Conservation (phyloP, 441 rosid genomes). For the Populus hybrid region DNA sequence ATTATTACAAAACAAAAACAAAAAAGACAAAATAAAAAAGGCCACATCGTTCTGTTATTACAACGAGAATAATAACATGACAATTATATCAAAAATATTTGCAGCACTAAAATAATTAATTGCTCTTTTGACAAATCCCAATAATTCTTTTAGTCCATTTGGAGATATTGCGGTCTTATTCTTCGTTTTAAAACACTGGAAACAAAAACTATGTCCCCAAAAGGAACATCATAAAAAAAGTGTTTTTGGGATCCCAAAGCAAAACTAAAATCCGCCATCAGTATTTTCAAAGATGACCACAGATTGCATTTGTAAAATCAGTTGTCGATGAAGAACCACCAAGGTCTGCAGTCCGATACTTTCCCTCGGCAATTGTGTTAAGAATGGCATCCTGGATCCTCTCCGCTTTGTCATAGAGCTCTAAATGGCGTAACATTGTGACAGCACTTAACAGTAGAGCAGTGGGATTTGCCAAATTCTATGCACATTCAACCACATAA, state of each 20-base stretch:
- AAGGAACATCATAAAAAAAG: conserved; percentile 12
- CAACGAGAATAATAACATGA: too few species aligned
- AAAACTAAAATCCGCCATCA: conserved; percentile 9
- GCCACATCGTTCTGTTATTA: too few species aligned
- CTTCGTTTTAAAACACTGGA: conserved; percentile 9
- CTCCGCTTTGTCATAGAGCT: conserved; percentile 75
- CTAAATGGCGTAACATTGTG: conserved; percentile 80
- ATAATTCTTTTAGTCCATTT: too few species aligned
- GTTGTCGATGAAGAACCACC: conserved; percentile 76
- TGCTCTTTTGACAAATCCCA: too few species aligned
- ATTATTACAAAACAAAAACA: too few species aligned
- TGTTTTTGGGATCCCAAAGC: conserved; percentile 5
- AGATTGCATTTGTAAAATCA: conserved; percentile 85
- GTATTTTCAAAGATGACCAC: conserved; percentile 55
- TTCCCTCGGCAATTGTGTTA: conserved; percentile 79
- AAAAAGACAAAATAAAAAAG: too few species aligned
- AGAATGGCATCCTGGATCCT: conserved; percentile 75
- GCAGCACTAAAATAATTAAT: too few species aligned
- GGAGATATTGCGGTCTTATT: conserved; percentile 18
- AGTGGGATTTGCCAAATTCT: conserved; percentile 95
- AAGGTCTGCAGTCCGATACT: conserved; percentile 85
- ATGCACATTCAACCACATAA: conserved; percentile 19
- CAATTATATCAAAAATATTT: too few species aligned
- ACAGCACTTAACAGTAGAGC: conserved; percentile 83
- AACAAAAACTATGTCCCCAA: conserved; percentile 11